Evolutionary conservation across 441 rosid species (phyloP), one percentile per base, ranked within the genome.

Genomic region (Oxalis stricta): DNA sequence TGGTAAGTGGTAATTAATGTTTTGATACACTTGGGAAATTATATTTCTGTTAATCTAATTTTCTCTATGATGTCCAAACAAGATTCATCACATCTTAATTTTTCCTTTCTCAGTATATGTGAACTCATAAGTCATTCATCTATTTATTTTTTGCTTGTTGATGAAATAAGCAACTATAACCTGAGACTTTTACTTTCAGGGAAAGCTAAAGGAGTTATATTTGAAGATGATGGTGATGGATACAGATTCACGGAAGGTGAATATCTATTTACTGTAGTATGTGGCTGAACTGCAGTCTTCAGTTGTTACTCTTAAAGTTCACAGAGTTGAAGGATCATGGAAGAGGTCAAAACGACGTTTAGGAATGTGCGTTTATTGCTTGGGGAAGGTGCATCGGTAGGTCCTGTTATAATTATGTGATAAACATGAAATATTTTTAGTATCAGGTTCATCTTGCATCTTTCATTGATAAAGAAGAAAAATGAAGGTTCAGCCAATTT

Each of bases 171-270:
- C 1, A 6, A 24, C 22, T 32, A 3, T 23, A 10, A 5, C 41
- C 5, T 15, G 22, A 24, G 41, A 58, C 26, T 38, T 19, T 22
- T 31, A 4, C 48, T 55, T 38, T 53, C 71, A 85, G 98, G 93
- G 61, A 69, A 63, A 48, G 96, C 96, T 31, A 36, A 59, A 66
- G 98, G 98, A 41, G 52, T 73, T 58, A 59, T 85, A 24, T 91
- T 66, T 50, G 98, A 85, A 63, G 98, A 91, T 58, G 83, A 75
- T 35, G 96, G 93, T 52, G 95, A 91, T 67, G 94, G 96, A 48
- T 83, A 78, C 70, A 89, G 76, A 45, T 91, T 77, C 60, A 59
- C 61, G 35, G 55, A 71, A 34, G 93, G 96, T 50, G 56, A 57
- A 57, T 80, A 60, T 68, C 69, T 85, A 48, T 56, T 76, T 44